A percentile compares a stretch with the other conserved stretches of the same genome.
phyloP scores from a whole-genome alignment of 495 filamentous ascomycete species.

The Xylaria bambusicola region DNA sequence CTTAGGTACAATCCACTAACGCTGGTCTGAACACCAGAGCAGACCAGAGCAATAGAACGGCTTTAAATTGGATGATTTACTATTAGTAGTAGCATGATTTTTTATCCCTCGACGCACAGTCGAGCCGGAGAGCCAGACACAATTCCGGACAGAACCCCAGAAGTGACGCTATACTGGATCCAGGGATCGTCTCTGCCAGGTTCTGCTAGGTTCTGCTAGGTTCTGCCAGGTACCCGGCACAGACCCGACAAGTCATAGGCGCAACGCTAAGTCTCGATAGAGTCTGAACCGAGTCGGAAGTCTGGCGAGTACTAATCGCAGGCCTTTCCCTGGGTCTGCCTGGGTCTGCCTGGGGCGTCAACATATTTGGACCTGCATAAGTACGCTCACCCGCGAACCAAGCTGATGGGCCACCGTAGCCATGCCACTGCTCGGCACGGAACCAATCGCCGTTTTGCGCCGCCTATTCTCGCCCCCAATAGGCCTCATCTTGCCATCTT shows the following conservation, averaged over 20 bases:
- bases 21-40: too few species aligned
- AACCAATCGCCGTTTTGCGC: slow-evolving; percentile 3
- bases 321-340: too few species aligned
- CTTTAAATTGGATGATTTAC: slow-evolving; percentile 40
- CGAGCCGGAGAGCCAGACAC: slow-evolving; percentile 21
- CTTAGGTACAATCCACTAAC: too few species aligned
- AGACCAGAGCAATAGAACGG: slow-evolving; percentile 20
- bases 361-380: slow-evolving; percentile 17
- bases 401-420: slow-evolving; percentile 11
- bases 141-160: not conserved
- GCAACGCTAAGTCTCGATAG: too few species aligned
- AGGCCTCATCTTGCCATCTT: not conserved
- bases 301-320: too few species aligned
- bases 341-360: not conserved
- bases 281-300: too few species aligned
- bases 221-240: too few species aligned
- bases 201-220: too few species aligned
- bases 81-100: slow-evolving; percentile 29
- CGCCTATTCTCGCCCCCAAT: slow-evolving; percentile 12
- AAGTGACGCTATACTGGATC: slow-evolving; percentile 19
- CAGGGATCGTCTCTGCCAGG: too few species aligned
- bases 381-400: slow-evolving; percentile 5
- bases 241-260: too few species aligned
- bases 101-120: slow-evolving; percentile 22
- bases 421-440: slow-evolving; percentile 5